These are phyloP conservation scores for Talaromyces nanjingensis DNA, from an alignment of 495 filamentous ascomycete genomes.

Conservation along the genomic window DNA sequence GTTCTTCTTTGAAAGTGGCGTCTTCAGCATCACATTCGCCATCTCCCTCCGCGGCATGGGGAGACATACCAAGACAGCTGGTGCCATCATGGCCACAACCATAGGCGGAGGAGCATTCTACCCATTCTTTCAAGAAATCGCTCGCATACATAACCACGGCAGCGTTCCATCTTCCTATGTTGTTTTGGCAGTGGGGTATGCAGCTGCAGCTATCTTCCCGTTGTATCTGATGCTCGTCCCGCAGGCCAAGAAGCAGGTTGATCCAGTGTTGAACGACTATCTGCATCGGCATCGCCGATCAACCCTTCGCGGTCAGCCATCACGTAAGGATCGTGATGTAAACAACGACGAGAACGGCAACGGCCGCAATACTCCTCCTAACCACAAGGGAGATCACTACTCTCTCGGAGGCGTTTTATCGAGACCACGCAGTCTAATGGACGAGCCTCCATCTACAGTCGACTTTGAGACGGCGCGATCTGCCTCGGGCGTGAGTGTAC, in stretches of 20 bases:
- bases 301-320: conserved; percentile 20
- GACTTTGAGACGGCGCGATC: not conserved
- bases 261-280: conserved; percentile 45
- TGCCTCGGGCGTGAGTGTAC: not conserved
- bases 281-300: conserved; percentile 29
- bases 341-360: not conserved
- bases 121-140: conserved; percentile 46
- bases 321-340: not conserved
- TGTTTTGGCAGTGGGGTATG: conserved; percentile 52
- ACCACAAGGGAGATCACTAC: not conserved
- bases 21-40: conserved; percentile 58
- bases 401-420: conserved; percentile 31
- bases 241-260: conserved; percentile 53
- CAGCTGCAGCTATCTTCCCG: conserved; percentile 51
- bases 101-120: conserved; percentile 51
- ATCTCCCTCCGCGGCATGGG: conserved; percentile 55
- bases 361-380: conserved; percentile 3
- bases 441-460: conserved; percentile 24
- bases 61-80: conserved; percentile 51
- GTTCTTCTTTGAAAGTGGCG: conserved; percentile 54
- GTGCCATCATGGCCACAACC: conserved; percentile 45
- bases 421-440: conserved; percentile 30
- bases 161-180: conserved; percentile 44
- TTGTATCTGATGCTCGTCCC: conserved; percentile 51
- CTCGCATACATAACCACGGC: conserved; percentile 23